Conservation (phyloP, 2,329 filamentous ascomycete genomes). For the Exophiala viscosa region DNA sequence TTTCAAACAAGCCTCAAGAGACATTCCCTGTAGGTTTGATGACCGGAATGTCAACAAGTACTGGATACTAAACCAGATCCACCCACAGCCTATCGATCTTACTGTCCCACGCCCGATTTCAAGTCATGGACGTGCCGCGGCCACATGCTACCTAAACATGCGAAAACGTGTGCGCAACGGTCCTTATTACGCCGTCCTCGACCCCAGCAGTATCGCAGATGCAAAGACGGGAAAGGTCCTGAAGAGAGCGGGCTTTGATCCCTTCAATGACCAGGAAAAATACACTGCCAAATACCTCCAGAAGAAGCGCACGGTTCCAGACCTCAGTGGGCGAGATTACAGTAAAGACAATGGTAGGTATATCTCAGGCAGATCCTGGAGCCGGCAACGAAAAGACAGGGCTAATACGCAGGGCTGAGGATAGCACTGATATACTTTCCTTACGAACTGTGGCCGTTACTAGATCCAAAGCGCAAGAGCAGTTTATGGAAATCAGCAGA, state of each 20-base stretch:
- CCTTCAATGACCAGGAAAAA: slow-evolving; percentile 60
- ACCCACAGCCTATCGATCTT: slow-evolving; percentile 12
- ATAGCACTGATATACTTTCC: slow-evolving; percentile 56
- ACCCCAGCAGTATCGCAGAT: slow-evolving; percentile 36
- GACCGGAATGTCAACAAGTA: neutral
- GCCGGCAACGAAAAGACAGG: slow-evolving; percentile 26
- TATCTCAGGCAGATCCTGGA: neutral
- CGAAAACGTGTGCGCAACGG: slow-evolving; percentile 57
- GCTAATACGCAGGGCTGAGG: neutral
- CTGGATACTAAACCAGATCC: neutral
- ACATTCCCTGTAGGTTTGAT: slow-evolving; percentile 22
- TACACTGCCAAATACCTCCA: slow-evolving; percentile 56
- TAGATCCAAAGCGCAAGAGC: slow-evolving; percentile 47
- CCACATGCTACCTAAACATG: slow-evolving; percentile 50
- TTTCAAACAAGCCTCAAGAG: slow-evolving; percentile 30
- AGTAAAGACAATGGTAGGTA: slow-evolving; percentile 34
- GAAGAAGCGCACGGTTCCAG: slow-evolving; percentile 53
- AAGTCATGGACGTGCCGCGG: slow-evolving; percentile 42
- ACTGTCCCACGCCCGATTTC: slow-evolving; percentile 19
- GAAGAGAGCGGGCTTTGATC: slow-evolving; percentile 52
- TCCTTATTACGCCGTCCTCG: slow-evolving; percentile 56
- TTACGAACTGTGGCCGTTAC: slow-evolving; percentile 53
- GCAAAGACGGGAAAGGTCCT: slow-evolving; percentile 39
- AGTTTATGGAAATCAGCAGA: slow-evolving; percentile 33
- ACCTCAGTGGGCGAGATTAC: slow-evolving; percentile 53